phyloP scores from a whole-genome alignment of 192 early-diverging fungal species.

The Linnemannia hyalina region DNA sequence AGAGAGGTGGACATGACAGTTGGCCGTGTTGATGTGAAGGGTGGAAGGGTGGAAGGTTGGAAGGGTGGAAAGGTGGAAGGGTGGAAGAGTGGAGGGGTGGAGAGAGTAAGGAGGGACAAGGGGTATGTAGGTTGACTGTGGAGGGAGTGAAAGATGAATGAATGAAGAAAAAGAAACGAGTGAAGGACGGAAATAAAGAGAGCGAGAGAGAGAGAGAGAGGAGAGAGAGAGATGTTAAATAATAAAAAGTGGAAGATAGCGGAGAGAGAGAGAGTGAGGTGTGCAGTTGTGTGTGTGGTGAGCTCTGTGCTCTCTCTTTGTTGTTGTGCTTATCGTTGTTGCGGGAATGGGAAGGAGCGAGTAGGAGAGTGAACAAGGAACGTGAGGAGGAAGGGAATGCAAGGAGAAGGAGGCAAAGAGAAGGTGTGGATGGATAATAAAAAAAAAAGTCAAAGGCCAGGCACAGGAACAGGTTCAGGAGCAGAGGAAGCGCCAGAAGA shows the following conservation, averaged over 20 bases:
- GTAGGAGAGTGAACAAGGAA: background rate
- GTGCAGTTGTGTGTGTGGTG: background rate
- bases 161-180: background rate
- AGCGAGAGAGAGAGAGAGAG: background rate
- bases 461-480: background rate
- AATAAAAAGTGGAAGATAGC: background rate
- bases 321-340: background rate
- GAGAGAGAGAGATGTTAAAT: background rate
- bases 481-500: background rate
- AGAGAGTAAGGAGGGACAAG: background rate
- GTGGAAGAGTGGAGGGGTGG: too few species aligned
- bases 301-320: background rate
- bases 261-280: background rate
- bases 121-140: background rate
- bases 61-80: background rate
- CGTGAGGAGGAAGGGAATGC: background rate
- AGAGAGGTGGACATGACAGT: slow-evolving; percentile 58
- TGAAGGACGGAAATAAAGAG: background rate
- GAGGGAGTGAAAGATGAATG: background rate
- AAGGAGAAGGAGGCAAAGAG: slow-evolving; percentile 12
- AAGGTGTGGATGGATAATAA: background rate
- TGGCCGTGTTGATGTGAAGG: too few species aligned
- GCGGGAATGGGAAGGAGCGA: background rate
- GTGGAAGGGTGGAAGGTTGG: background rate
- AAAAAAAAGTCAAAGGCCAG: background rate